Percentiles rank a stretch among this genome's conserved stretches.
Conservation (phyloP, 495 filamentous ascomycete genomes). For the Xylaria longipes region DNA sequence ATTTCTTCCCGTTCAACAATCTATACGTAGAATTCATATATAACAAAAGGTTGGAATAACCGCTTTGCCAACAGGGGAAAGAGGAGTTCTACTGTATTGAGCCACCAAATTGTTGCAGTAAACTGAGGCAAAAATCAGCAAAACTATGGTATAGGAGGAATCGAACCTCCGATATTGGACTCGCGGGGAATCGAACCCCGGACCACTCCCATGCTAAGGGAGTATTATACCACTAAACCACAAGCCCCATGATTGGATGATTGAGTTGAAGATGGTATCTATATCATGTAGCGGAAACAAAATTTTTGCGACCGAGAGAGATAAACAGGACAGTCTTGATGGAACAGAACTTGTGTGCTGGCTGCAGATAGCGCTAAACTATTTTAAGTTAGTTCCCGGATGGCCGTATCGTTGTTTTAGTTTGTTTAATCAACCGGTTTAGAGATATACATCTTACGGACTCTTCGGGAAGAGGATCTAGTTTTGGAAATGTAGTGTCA, state of each 20-base stretch:
- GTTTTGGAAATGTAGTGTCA: no score
- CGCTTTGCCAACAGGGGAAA: neutral
- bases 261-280: neutral
- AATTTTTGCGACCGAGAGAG: neutral
- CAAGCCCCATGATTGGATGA: slow-evolving; percentile 20
- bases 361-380: neutral
- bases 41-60: neutral
- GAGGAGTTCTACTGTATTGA: neutral
- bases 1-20: neutral
- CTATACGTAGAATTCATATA: neutral
- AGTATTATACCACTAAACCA: slow-evolving; percentile 34
- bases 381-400: neutral
- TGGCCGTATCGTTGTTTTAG: no score
- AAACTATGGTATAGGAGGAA: slow-evolving; percentile 17
- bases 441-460: no score
- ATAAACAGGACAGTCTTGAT: no score
- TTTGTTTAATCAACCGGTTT: no score
- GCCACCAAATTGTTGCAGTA: neutral
- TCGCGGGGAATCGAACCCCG: slow-evolving; percentile 61
- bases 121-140: neutral
- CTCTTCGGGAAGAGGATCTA: no score
- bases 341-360: no score
- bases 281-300: neutral
- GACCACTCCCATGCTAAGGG: slow-evolving; percentile 58
- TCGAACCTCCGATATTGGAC: slow-evolving; percentile 31